These are phyloP conservation scores for Peronospora tabacina DNA, from an alignment of 352 stramenopile species.

Conservation along the genomic window DNA sequence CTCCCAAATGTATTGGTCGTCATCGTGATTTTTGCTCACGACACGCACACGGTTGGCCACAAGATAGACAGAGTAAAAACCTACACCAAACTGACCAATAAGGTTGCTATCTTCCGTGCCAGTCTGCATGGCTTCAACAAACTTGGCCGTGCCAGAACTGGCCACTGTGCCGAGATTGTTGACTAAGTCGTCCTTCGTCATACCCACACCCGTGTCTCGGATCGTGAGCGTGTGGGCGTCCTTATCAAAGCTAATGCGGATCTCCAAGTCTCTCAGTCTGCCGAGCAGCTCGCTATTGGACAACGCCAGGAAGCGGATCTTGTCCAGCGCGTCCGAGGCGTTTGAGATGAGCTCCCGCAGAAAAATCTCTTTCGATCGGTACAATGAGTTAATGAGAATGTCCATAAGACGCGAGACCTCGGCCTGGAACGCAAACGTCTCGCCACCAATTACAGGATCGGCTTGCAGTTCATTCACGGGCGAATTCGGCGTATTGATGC, in stretches of 20 bases:
- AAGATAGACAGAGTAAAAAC: slow-evolving; percentile 99
- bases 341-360: slow-evolving; percentile 99
- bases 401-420: slow-evolving; percentile 99
- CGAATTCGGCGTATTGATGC: slow-evolving; percentile 30
- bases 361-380: slow-evolving; percentile 98
- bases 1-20: slow-evolving; percentile 98
- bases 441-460: slow-evolving; percentile 37
- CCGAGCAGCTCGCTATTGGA: slow-evolving; percentile 79
- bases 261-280: slow-evolving; percentile 89
- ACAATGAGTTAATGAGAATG: slow-evolving; percentile 99
- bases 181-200: slow-evolving; percentile 98
- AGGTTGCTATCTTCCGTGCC: slow-evolving; percentile 89
- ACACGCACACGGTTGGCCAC: slow-evolving; percentile 95
- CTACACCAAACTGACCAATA: slow-evolving; percentile 99
- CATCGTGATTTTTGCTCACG: slow-evolving; percentile 95
- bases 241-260: slow-evolving; percentile 95
- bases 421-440: slow-evolving; percentile 91
- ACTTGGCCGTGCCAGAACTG: slow-evolving; percentile 98
- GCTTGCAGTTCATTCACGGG: slow-evolving; percentile 43
- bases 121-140: slow-evolving; percentile 93
- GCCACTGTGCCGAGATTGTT: slow-evolving; percentile 95
- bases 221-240: slow-evolving; percentile 97
- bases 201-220: slow-evolving; percentile 96
- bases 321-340: slow-evolving; percentile 97
- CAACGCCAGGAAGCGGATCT: slow-evolving; percentile 96